Conservation (phyloP, 495 filamentous ascomycete genomes). For the Physcia stellaris region DNA sequence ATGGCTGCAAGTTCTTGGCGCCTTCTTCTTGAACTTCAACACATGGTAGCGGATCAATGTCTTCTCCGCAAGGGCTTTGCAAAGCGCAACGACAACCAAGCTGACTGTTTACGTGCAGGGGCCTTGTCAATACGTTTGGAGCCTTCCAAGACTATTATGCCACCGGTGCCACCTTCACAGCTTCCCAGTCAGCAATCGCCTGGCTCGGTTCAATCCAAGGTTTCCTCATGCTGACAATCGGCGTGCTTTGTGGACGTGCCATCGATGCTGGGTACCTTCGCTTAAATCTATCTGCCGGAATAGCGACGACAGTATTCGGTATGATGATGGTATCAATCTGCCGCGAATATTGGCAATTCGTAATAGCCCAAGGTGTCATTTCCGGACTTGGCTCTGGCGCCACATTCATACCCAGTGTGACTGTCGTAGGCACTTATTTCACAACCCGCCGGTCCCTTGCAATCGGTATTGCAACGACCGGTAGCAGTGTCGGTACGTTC, state of each 20-base stretch:
- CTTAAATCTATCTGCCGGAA: slow-evolving; percentile 17
- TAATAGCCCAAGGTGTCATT: slow-evolving; percentile 29
- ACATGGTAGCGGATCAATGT: too few species aligned
- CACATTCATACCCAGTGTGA: slow-evolving; percentile 31
- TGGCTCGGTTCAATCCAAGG: slow-evolving; percentile 37
- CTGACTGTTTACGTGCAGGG: too few species aligned
- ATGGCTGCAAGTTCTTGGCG: slow-evolving; percentile 41
- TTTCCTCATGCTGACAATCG: slow-evolving; percentile 26
- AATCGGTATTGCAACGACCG: slow-evolving; percentile 29
- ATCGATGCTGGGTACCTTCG: slow-evolving; percentile 31
- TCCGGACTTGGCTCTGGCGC: slow-evolving; percentile 28
- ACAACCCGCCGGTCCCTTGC: slow-evolving; percentile 28
- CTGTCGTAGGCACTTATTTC: slow-evolving; percentile 30
- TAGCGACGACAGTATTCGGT: slow-evolving; percentile 28
- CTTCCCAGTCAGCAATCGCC: slow-evolving; percentile 46
- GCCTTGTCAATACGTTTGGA: slow-evolving; percentile 32
- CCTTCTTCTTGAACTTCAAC: slow-evolving; percentile 45
- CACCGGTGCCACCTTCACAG: slow-evolving; percentile 28
- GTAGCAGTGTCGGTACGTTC: slow-evolving; percentile 24
- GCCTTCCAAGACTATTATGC: slow-evolving; percentile 40
- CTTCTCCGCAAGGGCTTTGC: too few species aligned
- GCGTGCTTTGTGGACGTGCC: slow-evolving; percentile 28
- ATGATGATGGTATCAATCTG: slow-evolving; percentile 36
- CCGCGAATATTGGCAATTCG: slow-evolving; percentile 24
- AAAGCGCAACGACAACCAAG: too few species aligned